phyloP scores from a whole-genome alignment of 208 protist species.

The Leishmania lainsoni region DNA sequence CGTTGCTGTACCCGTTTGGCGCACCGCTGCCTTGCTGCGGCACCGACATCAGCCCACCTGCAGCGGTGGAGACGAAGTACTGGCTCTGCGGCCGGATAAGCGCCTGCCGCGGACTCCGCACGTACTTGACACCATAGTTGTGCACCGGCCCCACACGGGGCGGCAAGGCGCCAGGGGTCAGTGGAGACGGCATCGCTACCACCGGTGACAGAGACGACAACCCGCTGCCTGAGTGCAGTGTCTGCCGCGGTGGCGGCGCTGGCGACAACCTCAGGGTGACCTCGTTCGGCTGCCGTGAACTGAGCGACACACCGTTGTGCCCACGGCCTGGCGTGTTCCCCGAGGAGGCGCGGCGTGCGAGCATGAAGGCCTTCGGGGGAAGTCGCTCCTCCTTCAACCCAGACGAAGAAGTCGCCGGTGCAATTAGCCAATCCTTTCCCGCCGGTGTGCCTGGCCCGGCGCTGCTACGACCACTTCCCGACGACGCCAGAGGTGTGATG shows the following conservation, averaged over 20 bases:
- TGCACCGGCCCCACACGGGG: conserved; percentile 1
- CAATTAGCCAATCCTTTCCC: conserved; percentile 4
- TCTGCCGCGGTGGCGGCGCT: conserved; percentile 7
- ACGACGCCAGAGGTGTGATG: conserved; percentile 1
- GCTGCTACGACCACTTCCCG: conserved; percentile 8
- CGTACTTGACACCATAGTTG: conserved; percentile 29
- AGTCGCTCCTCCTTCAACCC: conserved; percentile 41
- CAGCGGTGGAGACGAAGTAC: conserved; percentile 34
- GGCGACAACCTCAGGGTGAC: background rate
- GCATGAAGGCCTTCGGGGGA: conserved; percentile 44
- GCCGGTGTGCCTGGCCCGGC: conserved; percentile 11
- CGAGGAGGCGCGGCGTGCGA: conserved; percentile 1
- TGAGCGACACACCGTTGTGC: conserved; percentile 4
- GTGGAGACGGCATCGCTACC: background rate
- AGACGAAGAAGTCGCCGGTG: conserved; percentile 4
- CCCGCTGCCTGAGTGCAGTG: conserved; percentile 8
- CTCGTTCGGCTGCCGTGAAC: conserved; percentile 5
- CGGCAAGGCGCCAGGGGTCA: background rate
- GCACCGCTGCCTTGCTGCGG: conserved; percentile 18
- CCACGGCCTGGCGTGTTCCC: background rate
- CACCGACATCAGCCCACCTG: conserved; percentile 30
- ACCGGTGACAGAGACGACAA: background rate
- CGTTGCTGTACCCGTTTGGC: conserved; percentile 1
- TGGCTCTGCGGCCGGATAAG: conserved; percentile 33
- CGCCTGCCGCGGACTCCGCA: conserved; percentile 30